phyloP scores from a whole-genome alignment of 495 filamentous ascomycete genomes.

The Aspergillus affinis region DNA sequence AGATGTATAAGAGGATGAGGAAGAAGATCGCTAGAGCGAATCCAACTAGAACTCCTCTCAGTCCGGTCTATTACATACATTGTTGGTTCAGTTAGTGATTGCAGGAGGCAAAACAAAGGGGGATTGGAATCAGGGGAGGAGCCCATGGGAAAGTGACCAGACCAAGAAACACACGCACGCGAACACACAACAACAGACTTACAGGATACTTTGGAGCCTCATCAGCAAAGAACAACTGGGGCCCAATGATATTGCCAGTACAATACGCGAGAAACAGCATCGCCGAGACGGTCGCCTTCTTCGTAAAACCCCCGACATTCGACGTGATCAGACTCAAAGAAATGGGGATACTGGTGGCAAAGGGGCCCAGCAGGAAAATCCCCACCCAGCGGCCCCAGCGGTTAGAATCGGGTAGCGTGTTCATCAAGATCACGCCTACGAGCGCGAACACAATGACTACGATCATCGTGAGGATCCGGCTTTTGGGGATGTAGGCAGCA shows the following conservation, averaged over 20 bases:
- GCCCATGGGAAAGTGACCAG: background rate
- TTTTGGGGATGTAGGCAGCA: constrained; percentile 18
- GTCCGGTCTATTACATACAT: background rate
- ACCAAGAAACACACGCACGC: too few relatives aligned
- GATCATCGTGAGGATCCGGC: constrained; percentile 37
- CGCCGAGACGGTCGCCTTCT: constrained; percentile 41
- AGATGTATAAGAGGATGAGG: background rate
- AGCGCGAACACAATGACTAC: constrained; percentile 34
- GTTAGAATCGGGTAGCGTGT: constrained; percentile 51
- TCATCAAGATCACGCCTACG: constrained; percentile 58
- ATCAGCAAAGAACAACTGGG: constrained; percentile 33
- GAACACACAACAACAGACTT: too few relatives aligned
- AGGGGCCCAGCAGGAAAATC: constrained; percentile 53
- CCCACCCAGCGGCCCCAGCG: constrained; percentile 52
- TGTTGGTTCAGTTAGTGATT: background rate
- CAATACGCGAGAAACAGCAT: constrained; percentile 40
- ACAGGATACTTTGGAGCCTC: constrained; percentile 38
- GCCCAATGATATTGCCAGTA: constrained; percentile 40
- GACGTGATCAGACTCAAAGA: constrained; percentile 54
- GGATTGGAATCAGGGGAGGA: too few relatives aligned
- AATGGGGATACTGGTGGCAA: constrained; percentile 55
- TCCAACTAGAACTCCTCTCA: background rate
- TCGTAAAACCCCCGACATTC: too few relatives aligned
- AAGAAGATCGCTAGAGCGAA: background rate
- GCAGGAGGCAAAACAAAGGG: background rate